Conservation (phyloP, 2,329 filamentous ascomycete species). For the Beauveria varroae region DNA sequence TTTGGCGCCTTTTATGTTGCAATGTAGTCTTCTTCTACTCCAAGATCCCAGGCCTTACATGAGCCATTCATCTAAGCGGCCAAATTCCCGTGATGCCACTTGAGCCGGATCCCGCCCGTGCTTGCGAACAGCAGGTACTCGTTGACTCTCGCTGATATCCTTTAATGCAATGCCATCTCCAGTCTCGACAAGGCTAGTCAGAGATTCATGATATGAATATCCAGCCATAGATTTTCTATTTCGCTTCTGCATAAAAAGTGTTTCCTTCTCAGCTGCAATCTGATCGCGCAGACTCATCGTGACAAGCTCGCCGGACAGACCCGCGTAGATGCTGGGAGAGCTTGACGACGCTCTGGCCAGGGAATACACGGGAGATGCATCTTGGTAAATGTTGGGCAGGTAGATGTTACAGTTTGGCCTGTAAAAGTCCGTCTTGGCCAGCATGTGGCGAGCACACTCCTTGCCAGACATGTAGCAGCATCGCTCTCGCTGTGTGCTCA, state of each 20-base stretch:
- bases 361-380: conserved; percentile 26
- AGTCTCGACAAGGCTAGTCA: conserved; percentile 9
- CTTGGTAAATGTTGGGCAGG: conserved; percentile 20
- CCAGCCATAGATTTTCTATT: not conserved
- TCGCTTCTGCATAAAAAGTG: not conserved
- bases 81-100: not conserved
- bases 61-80: conserved; percentile 6
- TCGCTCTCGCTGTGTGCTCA: conserved; percentile 9
- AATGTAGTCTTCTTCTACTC: not conserved
- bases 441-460: conserved; percentile 34
- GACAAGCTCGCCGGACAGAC: conserved; percentile 33
- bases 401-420: conserved; percentile 36
- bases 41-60: not conserved
- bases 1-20: not conserved
- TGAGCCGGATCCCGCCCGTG: conserved; percentile 3
- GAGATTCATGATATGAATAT: conserved; percentile 2
- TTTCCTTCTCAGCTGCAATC: not conserved
- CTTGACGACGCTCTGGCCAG: conserved; percentile 32
- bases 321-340: conserved; percentile 35
- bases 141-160: conserved; percentile 3
- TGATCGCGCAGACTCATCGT: conserved; percentile 22
- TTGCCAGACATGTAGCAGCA: conserved; percentile 26
- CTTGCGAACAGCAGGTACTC: conserved; percentile 6
- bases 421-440: conserved; percentile 31
- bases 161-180: conserved; percentile 7